Conservation (phyloP, 148 eudicot genomes). For the Camellia lanceoleosa region DNA sequence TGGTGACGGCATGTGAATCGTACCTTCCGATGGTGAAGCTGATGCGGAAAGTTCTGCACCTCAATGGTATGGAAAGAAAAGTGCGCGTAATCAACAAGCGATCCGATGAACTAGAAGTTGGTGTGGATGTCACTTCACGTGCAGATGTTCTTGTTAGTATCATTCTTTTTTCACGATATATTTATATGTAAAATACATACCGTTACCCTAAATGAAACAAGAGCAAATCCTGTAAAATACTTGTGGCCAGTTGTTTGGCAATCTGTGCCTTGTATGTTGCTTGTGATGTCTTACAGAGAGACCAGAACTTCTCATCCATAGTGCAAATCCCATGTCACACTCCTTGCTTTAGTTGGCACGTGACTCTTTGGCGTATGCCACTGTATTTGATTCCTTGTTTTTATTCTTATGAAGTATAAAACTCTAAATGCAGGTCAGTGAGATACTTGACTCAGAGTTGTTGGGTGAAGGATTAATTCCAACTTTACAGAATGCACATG, state of each 20-base stretch:
- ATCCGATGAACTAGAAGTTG: conserved; percentile 76
- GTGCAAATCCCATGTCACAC: neutral
- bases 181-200: neutral
- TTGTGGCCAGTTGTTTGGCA: neutral
- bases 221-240: neutral
- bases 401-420: neutral
- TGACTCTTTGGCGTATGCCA: neutral
- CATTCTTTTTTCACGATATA: neutral
- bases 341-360: neutral
- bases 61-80: conserved; percentile 60
- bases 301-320: neutral
- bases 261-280: neutral
- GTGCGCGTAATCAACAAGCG: conserved; percentile 74
- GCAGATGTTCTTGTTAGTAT: conserved; percentile 81
- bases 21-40: conserved; percentile 94
- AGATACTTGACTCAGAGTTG: conserved; percentile 91
- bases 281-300: neutral
- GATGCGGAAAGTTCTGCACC: conserved; percentile 67
- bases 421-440: conserved; percentile 63
- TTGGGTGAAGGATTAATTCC: conserved; percentile 92
- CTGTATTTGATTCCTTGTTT: neutral
- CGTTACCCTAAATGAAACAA: neutral
- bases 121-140: conserved; percentile 59
- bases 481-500: conserved; percentile 89
- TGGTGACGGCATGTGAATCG: conserved; percentile 81